Evolutionary conservation across 106 monocot species (phyloP).

Genomic region (Hemerocallis citrina): DNA sequence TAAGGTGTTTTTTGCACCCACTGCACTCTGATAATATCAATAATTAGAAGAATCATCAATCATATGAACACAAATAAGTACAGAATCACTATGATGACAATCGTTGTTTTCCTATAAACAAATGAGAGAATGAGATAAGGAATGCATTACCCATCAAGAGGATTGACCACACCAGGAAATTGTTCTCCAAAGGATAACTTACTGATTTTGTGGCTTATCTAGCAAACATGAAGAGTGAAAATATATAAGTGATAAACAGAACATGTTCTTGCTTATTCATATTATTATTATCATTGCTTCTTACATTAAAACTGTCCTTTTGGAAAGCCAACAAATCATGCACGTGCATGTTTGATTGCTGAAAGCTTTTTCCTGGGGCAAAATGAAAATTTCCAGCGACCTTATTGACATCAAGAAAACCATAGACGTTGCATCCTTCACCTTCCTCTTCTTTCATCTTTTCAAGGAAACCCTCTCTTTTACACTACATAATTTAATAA

Average conservation of each 20-base stretch:
- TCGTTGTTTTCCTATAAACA: not conserved
- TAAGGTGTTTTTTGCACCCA: slow-evolving; percentile 73
- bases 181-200: slow-evolving; percentile 71
- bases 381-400: slow-evolving; percentile 99
- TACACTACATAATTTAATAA: slow-evolving; percentile 40
- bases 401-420: slow-evolving; percentile 90
- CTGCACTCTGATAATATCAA: slow-evolving; percentile 38
- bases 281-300: not conserved
- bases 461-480: slow-evolving; percentile 93
- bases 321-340: slow-evolving; percentile 82
- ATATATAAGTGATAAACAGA: slow-evolving; percentile 1
- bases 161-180: slow-evolving; percentile 86
- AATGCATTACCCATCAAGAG: slow-evolving; percentile 84
- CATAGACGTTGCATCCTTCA: slow-evolving; percentile 96
- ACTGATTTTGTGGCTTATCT: slow-evolving; percentile 93
- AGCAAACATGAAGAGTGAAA: slow-evolving; percentile 10
- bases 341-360: slow-evolving; percentile 81
- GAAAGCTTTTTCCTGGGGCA: slow-evolving; percentile 96
- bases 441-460: slow-evolving; percentile 91
- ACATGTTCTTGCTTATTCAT: not conserved
- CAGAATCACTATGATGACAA: not conserved
- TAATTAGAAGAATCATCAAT: slow-evolving; percentile 5
- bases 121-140: not conserved
- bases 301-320: slow-evolving; percentile 92
- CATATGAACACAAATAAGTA: not conserved